A percentile compares a stretch with the other conserved stretches of the same genome.
Evolutionary conservation across 805 yeast genomes (phyloP).

Genomic region (Candida patagonica): DNA sequence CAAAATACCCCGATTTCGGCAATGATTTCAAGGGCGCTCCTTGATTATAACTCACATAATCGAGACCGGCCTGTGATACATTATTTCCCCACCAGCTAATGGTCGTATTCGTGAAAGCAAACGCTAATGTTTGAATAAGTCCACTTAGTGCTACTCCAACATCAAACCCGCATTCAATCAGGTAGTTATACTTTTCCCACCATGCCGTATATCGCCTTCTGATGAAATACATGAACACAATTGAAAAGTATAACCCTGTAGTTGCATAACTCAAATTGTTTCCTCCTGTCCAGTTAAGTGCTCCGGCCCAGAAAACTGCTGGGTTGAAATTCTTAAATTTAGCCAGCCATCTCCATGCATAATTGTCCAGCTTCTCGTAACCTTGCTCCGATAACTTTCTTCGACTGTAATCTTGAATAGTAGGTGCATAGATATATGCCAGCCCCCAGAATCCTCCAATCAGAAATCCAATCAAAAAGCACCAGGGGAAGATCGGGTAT

Average conservation of each 20-base stretch:
- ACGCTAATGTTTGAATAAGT: conserved; percentile 12
- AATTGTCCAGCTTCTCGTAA: conserved; percentile 17
- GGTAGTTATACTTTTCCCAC: conserved; percentile 48
- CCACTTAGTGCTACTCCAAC: conserved; percentile 24
- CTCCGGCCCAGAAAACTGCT: conserved; percentile 37
- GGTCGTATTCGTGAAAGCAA: conserved; percentile 3
- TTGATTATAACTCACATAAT: neutral
- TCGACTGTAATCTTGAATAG: neutral
- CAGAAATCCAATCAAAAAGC: conserved; percentile 31
- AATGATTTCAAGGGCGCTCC: conserved; percentile 2
- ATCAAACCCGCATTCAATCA: conserved; percentile 38
- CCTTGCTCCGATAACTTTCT: conserved; percentile 8
- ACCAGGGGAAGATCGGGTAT: conserved; percentile 4
- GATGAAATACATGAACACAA: conserved; percentile 37
- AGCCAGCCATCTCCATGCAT: conserved; percentile 15
- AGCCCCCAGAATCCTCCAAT: conserved; percentile 21
- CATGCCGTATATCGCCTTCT: conserved; percentile 35
- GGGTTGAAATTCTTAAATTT: no score
- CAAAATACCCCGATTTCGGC: conserved; percentile 8
- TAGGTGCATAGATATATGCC: conserved; percentile 14
- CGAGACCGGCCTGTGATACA: conserved; percentile 5
- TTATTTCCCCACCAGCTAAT: conserved; percentile 55
- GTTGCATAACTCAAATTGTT: conserved; percentile 30
- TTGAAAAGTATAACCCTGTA: conserved; percentile 34
- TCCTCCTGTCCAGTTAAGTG: conserved; percentile 18